These are phyloP conservation scores for Chrysanthemum lavandulifolium DNA, from an alignment of 129 eudicot species.

Conservation along the genomic window DNA sequence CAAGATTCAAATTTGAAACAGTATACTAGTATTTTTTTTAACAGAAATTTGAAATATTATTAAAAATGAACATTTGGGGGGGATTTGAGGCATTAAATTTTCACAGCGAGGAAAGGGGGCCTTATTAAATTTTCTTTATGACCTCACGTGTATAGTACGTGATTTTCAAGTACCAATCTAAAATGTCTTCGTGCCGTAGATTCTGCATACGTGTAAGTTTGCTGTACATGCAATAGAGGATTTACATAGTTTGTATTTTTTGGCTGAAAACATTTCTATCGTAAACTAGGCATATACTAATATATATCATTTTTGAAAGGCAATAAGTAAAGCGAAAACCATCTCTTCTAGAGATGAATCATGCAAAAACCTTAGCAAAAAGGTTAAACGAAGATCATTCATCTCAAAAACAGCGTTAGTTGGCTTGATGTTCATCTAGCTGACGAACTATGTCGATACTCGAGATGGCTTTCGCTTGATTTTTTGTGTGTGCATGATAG, in stretches of 20 bases:
- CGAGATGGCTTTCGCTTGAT: too few relatives aligned
- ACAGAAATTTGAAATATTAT: conserved; percentile 30
- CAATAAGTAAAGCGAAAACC: too few relatives aligned
- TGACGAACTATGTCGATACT: too few relatives aligned
- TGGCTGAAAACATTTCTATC: too few relatives aligned
- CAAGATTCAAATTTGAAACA: conserved; percentile 4
- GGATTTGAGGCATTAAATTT: conserved; percentile 31
- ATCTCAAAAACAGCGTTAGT: too few relatives aligned
- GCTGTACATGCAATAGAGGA: conserved; percentile 19
- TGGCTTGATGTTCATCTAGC: too few relatives aligned
- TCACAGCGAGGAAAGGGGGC: conserved; percentile 45
- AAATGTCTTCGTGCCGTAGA: conserved; percentile 33
- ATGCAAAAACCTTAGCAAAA: too few relatives aligned
- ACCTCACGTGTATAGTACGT: conserved; percentile 56
- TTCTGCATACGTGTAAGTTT: conserved; percentile 30
- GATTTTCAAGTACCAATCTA: background rate
- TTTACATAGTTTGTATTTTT: background rate
- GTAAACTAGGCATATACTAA: too few relatives aligned
- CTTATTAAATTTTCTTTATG: conserved; percentile 11
- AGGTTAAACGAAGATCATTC: too few relatives aligned
- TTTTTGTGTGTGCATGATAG: too few relatives aligned
- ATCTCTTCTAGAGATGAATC: too few relatives aligned
- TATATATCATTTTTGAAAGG: too few relatives aligned
- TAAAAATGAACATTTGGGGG: conserved; percentile 5
- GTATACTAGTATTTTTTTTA: background rate